Conservation (phyloP, 805 yeast genomes). For the Myxozyma sirexii region DNA sequence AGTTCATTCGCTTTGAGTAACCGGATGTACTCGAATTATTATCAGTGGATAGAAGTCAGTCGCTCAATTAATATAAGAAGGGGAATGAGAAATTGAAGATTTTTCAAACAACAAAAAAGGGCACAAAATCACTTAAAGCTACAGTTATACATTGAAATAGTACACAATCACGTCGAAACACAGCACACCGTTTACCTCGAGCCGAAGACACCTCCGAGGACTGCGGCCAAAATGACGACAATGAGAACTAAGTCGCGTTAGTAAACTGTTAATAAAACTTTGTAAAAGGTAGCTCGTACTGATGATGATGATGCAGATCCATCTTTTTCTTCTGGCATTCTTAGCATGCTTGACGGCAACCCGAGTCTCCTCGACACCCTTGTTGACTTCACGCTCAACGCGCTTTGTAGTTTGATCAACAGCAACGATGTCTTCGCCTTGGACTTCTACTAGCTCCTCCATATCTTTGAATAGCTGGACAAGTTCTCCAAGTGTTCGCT, state of each 20-base stretch:
- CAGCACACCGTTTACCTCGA: neutral
- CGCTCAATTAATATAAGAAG: neutral
- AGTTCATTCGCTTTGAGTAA: too few relatives aligned
- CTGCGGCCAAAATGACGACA: slow-evolving; percentile 59
- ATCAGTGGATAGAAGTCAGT: too few relatives aligned
- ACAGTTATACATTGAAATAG: slow-evolving; percentile 7
- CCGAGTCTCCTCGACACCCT: slow-evolving; percentile 91
- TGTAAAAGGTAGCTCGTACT: slow-evolving; percentile 12
- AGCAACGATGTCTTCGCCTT: slow-evolving; percentile 82
- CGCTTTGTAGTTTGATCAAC: slow-evolving; percentile 76
- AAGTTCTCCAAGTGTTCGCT: slow-evolving; percentile 92
- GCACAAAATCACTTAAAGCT: neutral
- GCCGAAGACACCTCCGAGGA: slow-evolving; percentile 71
- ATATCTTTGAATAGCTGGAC: slow-evolving; percentile 93
- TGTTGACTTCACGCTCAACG: slow-evolving; percentile 89
- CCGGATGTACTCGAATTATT: too few relatives aligned
- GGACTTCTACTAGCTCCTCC: slow-evolving; percentile 95
- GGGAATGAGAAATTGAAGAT: neutral
- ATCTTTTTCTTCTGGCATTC: slow-evolving; percentile 86
- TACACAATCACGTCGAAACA: neutral
- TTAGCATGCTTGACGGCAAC: slow-evolving; percentile 87
- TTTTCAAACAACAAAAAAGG: neutral
- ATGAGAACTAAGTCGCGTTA: slow-evolving; percentile 27
- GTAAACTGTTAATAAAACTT: neutral
- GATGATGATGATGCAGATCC: slow-evolving; percentile 75